Base-by-base conservation (phyloP, 1,284 basidiomycete species). In the Golubevia pallescens region DNA sequence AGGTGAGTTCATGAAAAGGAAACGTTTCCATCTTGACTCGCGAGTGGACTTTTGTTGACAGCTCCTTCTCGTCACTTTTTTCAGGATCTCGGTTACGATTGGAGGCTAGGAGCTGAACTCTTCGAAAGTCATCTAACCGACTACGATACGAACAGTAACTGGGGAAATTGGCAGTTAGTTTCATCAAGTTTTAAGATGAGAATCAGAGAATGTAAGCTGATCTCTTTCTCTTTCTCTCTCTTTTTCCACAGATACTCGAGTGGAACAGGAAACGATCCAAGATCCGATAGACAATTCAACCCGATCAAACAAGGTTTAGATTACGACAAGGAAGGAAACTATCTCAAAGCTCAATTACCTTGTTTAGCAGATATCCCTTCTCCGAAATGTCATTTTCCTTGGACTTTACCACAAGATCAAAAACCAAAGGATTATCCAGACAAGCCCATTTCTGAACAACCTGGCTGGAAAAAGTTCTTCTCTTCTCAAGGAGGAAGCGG, bases 291-390 rank as follows among this genome's bases (percentile, higher is more conserved):
- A n/a, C 75, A 78, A 60, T 79, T 81, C 58, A 81, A 79, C 59
- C 71, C 75, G 16, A 77, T 78, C 67, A 81, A 78, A 57, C 77
- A 79, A 67, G 78, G 66, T 16, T 70, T 76, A 57, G 77, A 81
- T 34, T 81, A 79, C 57, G 77, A 80, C 52, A 48, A 60, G 0
- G 57, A 67, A 16, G 78, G 70, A 1, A 65, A 48, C 16, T 63
- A 63, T 32, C 69, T 81, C 20, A 64, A 64, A 1, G 68, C 78
- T 6, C 79, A 77, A 77, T 61, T 81, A 0, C 68, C 73, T 1
- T 42, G 52, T 57, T 60, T 81, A 16, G 16, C 57, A 19, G 21
- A 8, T 0, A 57, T 80, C 1, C 52, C 55, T 1, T 32, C 63
- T 5, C 42, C 64, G 32, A 58, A 62, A 20, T 63, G 66, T 10